These are phyloP conservation scores for Boechera retrofracta DNA, from an alignment of 345 rosid species.

Conservation along the genomic window DNA sequence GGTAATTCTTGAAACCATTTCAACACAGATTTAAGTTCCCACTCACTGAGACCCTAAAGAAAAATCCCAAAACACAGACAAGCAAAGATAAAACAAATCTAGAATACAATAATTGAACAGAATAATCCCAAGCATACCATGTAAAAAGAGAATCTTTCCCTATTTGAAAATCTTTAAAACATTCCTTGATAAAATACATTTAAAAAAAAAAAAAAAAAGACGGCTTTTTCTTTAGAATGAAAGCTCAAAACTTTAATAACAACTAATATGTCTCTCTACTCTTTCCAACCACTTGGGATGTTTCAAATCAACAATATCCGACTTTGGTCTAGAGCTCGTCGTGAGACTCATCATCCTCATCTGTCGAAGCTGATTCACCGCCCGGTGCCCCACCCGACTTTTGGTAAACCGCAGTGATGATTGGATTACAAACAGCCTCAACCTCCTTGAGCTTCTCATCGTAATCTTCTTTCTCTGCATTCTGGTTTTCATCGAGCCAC, in stretches of 20 bases:
- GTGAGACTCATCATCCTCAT: conserved; percentile 41
- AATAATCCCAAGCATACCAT: neutral
- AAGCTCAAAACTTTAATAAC: conserved; percentile 34
- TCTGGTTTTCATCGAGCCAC: conserved; percentile 94
- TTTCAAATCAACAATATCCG: conserved; percentile 25
- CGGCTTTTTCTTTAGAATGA: neutral
- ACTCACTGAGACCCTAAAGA: neutral
- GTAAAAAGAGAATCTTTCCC: neutral
- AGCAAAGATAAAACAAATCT: conserved; percentile 4
- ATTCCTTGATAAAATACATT: conserved; percentile 12
- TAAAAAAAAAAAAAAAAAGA: neutral
- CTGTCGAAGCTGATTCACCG: conserved; percentile 28
- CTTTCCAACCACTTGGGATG: neutral
- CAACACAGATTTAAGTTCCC: conserved; percentile 5
- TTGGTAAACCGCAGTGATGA: conserved; percentile 83
- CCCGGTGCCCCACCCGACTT: conserved; percentile 86
- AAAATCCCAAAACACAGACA: neutral
- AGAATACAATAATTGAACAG: neutral
- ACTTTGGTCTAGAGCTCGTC: conserved; percentile 40
- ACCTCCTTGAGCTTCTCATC: conserved; percentile 98
- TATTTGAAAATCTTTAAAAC: conserved; percentile 8
- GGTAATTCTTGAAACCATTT: neutral
- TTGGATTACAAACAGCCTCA: conserved; percentile 92
- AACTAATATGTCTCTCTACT: conserved; percentile 30
- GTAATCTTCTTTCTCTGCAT: conserved; percentile 81